Evolutionary conservation across 116 monocot genomes (phyloP), one percentile per base, ranked within the genome.

Genomic region (Thalassia testudinum): DNA sequence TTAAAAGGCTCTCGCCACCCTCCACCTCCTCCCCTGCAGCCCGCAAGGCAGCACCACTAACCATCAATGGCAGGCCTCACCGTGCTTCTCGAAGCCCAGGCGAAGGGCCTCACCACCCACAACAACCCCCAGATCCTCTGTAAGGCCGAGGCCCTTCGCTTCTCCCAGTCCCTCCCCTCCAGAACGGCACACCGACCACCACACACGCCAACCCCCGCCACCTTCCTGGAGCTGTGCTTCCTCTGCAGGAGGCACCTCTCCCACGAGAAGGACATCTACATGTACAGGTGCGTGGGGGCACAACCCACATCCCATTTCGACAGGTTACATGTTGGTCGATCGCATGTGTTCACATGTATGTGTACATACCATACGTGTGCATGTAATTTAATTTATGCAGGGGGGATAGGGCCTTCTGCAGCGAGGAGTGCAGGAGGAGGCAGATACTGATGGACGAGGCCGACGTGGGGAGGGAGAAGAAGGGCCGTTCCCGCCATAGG

Each of bases 341-440:
- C 49, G 7, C 11, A 10, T 22, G 19, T 49, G 1, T 16, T 22
- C 7, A 5, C 23, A n/a, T n/a, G n/a, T n/a, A n/a, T n/a, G n/a
- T n/a, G n/a, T n/a, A n/a, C n/a, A n/a, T n/a, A n/a, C 53, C 26
- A 11, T 15, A 7, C 17, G 14, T 40, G 40, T 40, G 52, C 7
- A 5, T n/a, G 50, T 20, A n/a, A n/a, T n/a, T n/a, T 0, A 24
- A 23, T 16, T 42, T 8, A 0, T 66, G 40, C 62, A 87, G 87
- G 54, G 87, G 73, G 1, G 72, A 78, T 3, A 70, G 72, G 40
- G 73, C 79, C 47, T 87, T 82, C 62, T 82, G 87, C 56, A 82
- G 87, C 21, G 58, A 22, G 25, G 87, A 87, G 37, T 87, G 82
- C 70, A 49, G 86, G 47, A 60, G 53, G 62, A 60, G 68, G 11